These are phyloP conservation scores for Fusarium drepaniforme DNA, from an alignment of 2,329 filamentous ascomycete genomes.

Conservation along the genomic window DNA sequence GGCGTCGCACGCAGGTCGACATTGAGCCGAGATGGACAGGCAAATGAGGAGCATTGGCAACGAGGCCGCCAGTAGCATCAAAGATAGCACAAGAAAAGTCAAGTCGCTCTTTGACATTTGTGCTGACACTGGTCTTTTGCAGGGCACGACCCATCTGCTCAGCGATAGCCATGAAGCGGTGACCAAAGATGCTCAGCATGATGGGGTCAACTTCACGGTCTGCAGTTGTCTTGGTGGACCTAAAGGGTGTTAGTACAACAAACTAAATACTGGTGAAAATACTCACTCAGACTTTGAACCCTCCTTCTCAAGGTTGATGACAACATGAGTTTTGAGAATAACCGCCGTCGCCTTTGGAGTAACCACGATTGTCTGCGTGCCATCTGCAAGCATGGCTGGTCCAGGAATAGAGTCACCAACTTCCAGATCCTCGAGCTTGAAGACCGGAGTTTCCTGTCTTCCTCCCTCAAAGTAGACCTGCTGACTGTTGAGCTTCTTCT, in stretches of 20 bases:
- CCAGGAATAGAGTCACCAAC: slow-evolving; percentile 81
- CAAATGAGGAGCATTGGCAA: slow-evolving; percentile 84
- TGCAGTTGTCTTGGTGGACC: slow-evolving; percentile 31
- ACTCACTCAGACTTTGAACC: slow-evolving; percentile 52
- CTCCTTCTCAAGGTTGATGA: slow-evolving; percentile 82
- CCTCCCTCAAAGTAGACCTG: slow-evolving; percentile 89
- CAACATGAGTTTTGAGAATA: slow-evolving; percentile 86
- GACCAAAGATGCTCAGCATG: slow-evolving; percentile 82
- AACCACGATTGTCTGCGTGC: slow-evolving; percentile 92
- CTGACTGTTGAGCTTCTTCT: slow-evolving; percentile 74
- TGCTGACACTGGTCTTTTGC: slow-evolving; percentile 85
- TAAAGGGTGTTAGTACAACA: slow-evolving; percentile 14
- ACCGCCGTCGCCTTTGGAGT: slow-evolving; percentile 82
- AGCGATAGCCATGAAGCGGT: slow-evolving; percentile 88
- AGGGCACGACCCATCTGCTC: slow-evolving; percentile 86
- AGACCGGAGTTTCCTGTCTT: slow-evolving; percentile 82
- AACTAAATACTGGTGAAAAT: no score
- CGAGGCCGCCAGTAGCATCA: slow-evolving; percentile 79
- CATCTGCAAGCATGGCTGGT: slow-evolving; percentile 88
- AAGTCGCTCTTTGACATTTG: slow-evolving; percentile 85
- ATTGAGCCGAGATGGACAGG: slow-evolving; percentile 86
- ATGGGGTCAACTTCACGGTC: slow-evolving; percentile 76
- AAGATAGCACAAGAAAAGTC: slow-evolving; percentile 89
- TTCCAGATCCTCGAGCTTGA: slow-evolving; percentile 80
- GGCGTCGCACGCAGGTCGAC: slow-evolving; percentile 83